Base-by-base conservation (phyloP, 495 filamentous ascomycete species). In the Penicillium flavigenum region DNA sequence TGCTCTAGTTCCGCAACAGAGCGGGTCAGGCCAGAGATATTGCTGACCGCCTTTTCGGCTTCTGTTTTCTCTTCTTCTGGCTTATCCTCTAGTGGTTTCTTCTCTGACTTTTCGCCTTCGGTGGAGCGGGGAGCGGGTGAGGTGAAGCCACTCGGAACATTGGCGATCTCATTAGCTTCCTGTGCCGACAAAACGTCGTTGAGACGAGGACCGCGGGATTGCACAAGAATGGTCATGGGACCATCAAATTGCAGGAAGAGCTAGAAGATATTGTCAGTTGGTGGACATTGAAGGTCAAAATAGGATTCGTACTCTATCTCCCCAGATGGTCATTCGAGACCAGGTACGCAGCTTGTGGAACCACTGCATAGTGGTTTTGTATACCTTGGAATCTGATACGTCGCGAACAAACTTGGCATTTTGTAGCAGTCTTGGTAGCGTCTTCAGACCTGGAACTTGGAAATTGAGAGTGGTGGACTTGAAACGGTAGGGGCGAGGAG, bases 221-320 rank as follows among this genome's bases (percentile, higher is more conserved):
- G 94, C 63, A 98, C 72, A 22, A 98, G 77, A 34, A 98, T 79
- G 4, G 87, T 96, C 3, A 81, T 83, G 20, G 94, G 94, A 0
- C 94, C 94, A 24, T 86, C 80, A 64, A 98, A 96, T 63, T 89
- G 86, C 22, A 98, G 75, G 66, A 98, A 98, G 14, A 97, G 77
- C 85, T 88, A 51, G 36, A 34, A 9, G 0, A 32, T 0, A 46
- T 32, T 29, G 46, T 70, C 47, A 64, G 63, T 39, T 11, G 41
- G 34, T 20, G 20, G 4, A 5, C 1, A 10, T 16, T 27, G 10
- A 19, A 17, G 20, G 1, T 31, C 9, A 17, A 26, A 26, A 50
- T 5, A 24, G 5, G 47, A 44, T 27, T 46, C 76, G 57, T 76
- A 89, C 86, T 60, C 93, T 76, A 70, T 98, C 94, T 29, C 94